phyloP scores from a whole-genome alignment of 2,329 filamentous ascomycete genomes.

The Ceratocystis diversiconidia region DNA sequence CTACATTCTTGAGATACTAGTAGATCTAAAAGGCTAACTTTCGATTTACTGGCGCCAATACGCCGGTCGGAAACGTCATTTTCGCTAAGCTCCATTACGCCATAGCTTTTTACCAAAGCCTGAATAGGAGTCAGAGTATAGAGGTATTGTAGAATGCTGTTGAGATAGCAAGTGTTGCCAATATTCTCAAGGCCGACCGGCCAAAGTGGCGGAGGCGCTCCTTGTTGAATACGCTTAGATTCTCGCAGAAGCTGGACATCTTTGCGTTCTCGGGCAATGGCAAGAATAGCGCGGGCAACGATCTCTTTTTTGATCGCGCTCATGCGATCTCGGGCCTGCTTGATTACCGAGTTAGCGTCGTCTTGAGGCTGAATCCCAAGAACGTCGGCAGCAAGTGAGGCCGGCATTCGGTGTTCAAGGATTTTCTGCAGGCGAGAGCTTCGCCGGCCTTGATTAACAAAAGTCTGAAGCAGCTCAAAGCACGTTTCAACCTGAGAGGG shows the following conservation, averaged over 20 bases:
- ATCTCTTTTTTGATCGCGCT: slow-evolving; percentile 15
- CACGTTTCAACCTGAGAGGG: slow-evolving; percentile 20
- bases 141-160: slow-evolving; percentile 89
- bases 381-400: slow-evolving; percentile 16
- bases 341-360: slow-evolving; percentile 9
- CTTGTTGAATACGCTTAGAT: slow-evolving; percentile 17
- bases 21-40: slow-evolving; percentile 39
- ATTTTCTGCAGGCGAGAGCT: slow-evolving; percentile 18
- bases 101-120: slow-evolving; percentile 64
- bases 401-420: slow-evolving; percentile 16
- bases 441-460: slow-evolving; percentile 18
- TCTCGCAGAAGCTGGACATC: slow-evolving; percentile 19
- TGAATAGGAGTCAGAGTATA: slow-evolving; percentile 76
- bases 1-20: slow-evolving; percentile 60
- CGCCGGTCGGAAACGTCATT: slow-evolving; percentile 50
- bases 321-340: slow-evolving; percentile 15
- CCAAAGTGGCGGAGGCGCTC: slow-evolving; percentile 32
- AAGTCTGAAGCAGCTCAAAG: slow-evolving; percentile 20
- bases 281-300: slow-evolving; percentile 23
- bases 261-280: slow-evolving; percentile 22
- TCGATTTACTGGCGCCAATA: slow-evolving; percentile 53
- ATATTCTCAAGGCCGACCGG: slow-evolving; percentile 75
- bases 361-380: slow-evolving; percentile 13
- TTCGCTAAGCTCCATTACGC: slow-evolving; percentile 54
- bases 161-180: slow-evolving; percentile 95